Conservation (phyloP, 495 filamentous ascomycete species). For the Lepidopterella palustris region DNA sequence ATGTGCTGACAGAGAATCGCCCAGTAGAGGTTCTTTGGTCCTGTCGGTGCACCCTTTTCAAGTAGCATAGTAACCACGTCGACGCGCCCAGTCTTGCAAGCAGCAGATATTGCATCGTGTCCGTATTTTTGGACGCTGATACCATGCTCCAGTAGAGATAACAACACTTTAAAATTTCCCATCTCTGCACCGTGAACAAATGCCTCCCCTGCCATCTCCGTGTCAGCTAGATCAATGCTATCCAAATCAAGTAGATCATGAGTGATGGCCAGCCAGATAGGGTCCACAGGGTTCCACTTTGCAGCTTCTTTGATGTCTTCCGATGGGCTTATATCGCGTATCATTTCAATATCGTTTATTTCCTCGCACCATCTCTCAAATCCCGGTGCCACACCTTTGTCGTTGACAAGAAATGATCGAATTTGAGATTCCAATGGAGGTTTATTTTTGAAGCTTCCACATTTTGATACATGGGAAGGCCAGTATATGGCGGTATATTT, state of each 20-base stretch:
- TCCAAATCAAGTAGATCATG: slow-evolving; percentile 2
- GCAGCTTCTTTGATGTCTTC: slow-evolving; percentile 2
- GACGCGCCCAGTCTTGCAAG: not conserved
- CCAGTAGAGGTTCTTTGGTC: not conserved
- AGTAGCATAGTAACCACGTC: slow-evolving; percentile 1
- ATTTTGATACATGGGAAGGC: slow-evolving; percentile 4
- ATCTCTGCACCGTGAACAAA: slow-evolving; percentile 4
- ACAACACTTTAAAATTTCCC: slow-evolving; percentile 8
- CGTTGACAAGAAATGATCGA: slow-evolving; percentile 4
- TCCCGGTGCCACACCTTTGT: slow-evolving; percentile 3
- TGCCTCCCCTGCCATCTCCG: not conserved
- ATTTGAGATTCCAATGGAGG: not conserved
- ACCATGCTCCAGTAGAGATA: slow-evolving; percentile 5
- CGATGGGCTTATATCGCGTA: no score
- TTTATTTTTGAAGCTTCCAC: not conserved
- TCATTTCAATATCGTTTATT: not conserved
- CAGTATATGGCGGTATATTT: slow-evolving; percentile 6
- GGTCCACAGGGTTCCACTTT: not conserved
- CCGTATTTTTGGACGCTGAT: slow-evolving; percentile 1
- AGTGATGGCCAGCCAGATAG: slow-evolving; percentile 4
- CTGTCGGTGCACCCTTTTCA: not conserved
- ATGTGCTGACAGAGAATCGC: not conserved
- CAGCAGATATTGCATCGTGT: not conserved
- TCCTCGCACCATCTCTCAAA: slow-evolving; percentile 1
- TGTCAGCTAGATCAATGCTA: not conserved